Conservation (phyloP, 1,139 yeast genomes). For the Petasospora rhodanensis region DNA sequence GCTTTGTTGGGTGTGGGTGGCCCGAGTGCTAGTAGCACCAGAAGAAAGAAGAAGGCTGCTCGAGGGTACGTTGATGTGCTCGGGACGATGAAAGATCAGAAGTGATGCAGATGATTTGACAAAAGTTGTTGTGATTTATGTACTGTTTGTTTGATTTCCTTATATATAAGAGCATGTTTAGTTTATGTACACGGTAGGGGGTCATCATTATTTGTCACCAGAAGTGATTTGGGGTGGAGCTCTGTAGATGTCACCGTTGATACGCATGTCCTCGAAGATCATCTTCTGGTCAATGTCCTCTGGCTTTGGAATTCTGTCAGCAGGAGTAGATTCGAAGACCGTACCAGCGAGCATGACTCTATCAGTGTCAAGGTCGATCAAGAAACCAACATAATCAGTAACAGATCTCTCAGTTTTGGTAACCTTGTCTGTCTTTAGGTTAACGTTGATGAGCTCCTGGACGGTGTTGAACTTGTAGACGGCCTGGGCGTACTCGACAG, state of each 20-base stretch:
- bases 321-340: slow-evolving; percentile 58
- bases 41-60: slow-evolving; percentile 48
- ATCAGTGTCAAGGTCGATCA: slow-evolving; percentile 68
- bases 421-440: slow-evolving; percentile 42
- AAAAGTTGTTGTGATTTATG: background rate
- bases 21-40: no score
- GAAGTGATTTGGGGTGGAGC: slow-evolving; percentile 23
- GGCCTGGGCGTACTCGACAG: slow-evolving; percentile 65
- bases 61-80: slow-evolving; percentile 82
- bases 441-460: slow-evolving; percentile 57
- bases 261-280: slow-evolving; percentile 38
- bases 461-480: slow-evolving; percentile 72
- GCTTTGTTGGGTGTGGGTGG: slow-evolving; percentile 50
- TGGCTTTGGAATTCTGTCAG: slow-evolving; percentile 35
- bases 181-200: background rate
- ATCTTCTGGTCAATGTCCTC: slow-evolving; percentile 35
- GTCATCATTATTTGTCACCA: background rate
- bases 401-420: slow-evolving; percentile 53
- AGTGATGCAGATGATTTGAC: slow-evolving; percentile 4
- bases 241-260: slow-evolving; percentile 49
- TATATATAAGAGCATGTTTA: no score
- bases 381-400: slow-evolving; percentile 69
- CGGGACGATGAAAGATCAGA: slow-evolving; percentile 22
- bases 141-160: background rate
- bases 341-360: slow-evolving; percentile 73